These are phyloP conservation scores for Didymellaceae sp. DNA, from an alignment of 2,329 filamentous ascomycete species.

Conservation along the genomic window DNA sequence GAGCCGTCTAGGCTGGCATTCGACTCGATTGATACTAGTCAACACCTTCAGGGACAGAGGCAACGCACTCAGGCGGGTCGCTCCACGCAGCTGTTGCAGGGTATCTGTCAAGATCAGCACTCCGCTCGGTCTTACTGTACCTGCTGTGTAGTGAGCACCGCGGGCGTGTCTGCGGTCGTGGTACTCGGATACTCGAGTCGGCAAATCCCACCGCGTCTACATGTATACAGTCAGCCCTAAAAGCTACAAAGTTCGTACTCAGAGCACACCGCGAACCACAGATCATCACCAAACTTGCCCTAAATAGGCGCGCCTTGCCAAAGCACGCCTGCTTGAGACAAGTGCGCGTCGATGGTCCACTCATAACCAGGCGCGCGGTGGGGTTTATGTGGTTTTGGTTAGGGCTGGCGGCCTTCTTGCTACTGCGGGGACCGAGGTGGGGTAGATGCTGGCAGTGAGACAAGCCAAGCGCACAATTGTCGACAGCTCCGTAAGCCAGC, in stretches of 20 bases:
- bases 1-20: background rate
- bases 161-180: background rate
- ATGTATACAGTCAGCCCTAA: background rate
- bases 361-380: background rate
- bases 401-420: background rate
- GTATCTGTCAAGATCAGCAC: background rate
- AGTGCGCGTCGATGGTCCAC: background rate
- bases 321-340: background rate
- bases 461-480: constrained; percentile 8
- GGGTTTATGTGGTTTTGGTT: background rate
- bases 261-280: background rate
- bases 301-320: no score
- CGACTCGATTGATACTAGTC: constrained; percentile 15
- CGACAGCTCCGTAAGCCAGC: constrained; percentile 1
- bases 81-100: constrained; percentile 10
- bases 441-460: constrained; percentile 15
- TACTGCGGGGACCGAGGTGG: constrained; percentile 20
- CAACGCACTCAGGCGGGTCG: constrained; percentile 10
- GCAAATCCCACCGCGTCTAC: background rate
- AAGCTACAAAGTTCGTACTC: background rate
- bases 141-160: background rate
- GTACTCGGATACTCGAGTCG: background rate
- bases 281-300: no score
- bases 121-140: background rate
- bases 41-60: background rate